Evolutionary conservation across 2,329 filamentous ascomycete species (phyloP).

Genomic region (Diaporthe citri): DNA sequence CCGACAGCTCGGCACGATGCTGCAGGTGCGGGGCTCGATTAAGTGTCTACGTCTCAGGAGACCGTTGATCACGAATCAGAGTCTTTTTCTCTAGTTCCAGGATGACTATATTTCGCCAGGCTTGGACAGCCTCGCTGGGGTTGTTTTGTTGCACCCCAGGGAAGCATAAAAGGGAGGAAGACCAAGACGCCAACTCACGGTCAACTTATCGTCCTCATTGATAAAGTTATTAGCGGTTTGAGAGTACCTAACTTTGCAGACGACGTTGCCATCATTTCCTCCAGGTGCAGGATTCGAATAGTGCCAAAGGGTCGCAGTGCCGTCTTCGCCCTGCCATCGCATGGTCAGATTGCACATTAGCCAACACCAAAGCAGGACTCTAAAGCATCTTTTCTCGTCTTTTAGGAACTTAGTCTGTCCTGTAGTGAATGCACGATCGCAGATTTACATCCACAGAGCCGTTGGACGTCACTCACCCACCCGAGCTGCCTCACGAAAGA

Average conservation of each 20-base stretch:
- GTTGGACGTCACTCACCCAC: neutral
- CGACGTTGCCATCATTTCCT: neutral
- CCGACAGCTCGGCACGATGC: no score
- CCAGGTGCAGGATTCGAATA: neutral
- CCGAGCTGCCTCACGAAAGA: conserved; percentile 15
- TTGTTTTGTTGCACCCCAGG: no score
- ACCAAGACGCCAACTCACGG: neutral
- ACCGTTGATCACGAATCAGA: neutral
- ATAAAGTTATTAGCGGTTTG: no score
- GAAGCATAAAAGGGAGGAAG: no score
- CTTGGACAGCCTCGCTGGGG: no score
- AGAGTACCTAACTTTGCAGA: neutral
- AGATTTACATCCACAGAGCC: no score
- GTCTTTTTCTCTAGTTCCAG: neutral
- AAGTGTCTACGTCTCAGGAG: neutral
- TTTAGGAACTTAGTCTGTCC: no score
- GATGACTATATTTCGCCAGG: no score
- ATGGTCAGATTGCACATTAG: neutral
- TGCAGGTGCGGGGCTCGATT: no score
- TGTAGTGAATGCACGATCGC: no score
- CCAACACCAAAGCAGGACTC: neutral
- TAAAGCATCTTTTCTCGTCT: no score
- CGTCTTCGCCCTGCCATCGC: neutral
- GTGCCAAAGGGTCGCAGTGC: conserved; percentile 20
- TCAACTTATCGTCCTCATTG: no score